Base-by-base conservation (phyloP, 2,329 filamentous ascomycete genomes). In the Botrytis cinerea region DNA sequence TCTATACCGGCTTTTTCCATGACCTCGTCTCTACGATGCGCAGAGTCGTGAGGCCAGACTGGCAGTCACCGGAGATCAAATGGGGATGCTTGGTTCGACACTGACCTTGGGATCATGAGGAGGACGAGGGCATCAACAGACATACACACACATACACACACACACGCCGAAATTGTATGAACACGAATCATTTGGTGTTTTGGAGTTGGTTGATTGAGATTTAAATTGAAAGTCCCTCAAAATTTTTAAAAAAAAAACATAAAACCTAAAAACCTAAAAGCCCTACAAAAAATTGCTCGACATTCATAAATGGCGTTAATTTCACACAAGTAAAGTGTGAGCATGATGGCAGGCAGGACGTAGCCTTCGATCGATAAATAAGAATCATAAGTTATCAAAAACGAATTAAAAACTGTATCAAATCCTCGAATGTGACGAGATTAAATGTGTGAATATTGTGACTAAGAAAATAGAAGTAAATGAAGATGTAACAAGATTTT, bases 1-100 rank as follows among this genome's bases (percentile, higher is more conserved):
- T 22, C 28, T 2, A 2, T 20, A 4, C 4, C n/a, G 0, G 0
- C 0, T 59, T 32, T 1, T 32, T 59, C 7, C 16, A 18, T 32
- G 7, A 16, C 2, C 28, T 59, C 54, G 28, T 32, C 12, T 32
- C 12, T 14, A 8, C 14, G 28, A 59, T 35, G 16, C 28, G 6
- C 12, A 35, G 9, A 20, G 1, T 2, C 25, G 14, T 5, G n/a
- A 16, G 1, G 32, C 57, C 28, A 7, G 28, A 20, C 28, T 59
- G 61, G 61, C 25, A 45, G 4, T 10, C 28, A 25, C 60, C 61
- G 22, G 61, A 22, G 18, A 45, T 63, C n/a, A 45, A 20, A 63
- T 46, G 61, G 61, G 61, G 61, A 46, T 63, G 61, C 16, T 32
- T 63, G 61, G n/a, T 64, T 46, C 40, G 40, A 32, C 8, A 6